Conservation (phyloP, 192 early-diverging fungal species). For the Backusella morwellensis region DNA sequence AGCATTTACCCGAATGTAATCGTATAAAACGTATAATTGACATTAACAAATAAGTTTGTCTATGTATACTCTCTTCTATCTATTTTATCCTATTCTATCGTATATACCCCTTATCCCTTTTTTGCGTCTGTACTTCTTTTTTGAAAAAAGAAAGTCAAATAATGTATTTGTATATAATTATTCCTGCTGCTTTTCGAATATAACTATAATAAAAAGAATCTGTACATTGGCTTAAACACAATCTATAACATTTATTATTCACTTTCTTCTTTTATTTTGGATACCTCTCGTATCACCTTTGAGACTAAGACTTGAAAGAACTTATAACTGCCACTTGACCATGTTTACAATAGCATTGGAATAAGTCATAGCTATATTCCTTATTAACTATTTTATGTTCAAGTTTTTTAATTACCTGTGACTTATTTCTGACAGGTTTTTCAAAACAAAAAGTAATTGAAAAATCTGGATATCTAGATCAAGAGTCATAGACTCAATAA, state of each 20-base stretch:
- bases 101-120: background rate
- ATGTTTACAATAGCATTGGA: too few relatives aligned
- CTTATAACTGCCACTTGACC: too few relatives aligned
- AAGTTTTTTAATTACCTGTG: too few relatives aligned
- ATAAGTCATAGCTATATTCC: too few relatives aligned
- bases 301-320: background rate
- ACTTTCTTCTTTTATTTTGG: background rate
- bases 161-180: constrained; percentile 15
- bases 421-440: too few relatives aligned
- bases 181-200: constrained; percentile 9
- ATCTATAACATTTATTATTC: background rate
- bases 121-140: background rate
- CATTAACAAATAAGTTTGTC: background rate
- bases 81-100: background rate
- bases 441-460: too few relatives aligned
- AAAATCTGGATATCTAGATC: too few relatives aligned
- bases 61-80: background rate
- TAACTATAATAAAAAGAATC: background rate
- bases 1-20: constrained; percentile 49
- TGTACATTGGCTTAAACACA: background rate
- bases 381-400: too few relatives aligned
- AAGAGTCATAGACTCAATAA: too few relatives aligned
- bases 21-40: constrained; percentile 48
- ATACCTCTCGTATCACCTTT: background rate
- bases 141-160: constrained; percentile 7